A percentile compares a stretch with the other conserved stretches of the same genome.
Conservation (phyloP, 768 basidiomycete species). For the Boletus insuetus region DNA sequence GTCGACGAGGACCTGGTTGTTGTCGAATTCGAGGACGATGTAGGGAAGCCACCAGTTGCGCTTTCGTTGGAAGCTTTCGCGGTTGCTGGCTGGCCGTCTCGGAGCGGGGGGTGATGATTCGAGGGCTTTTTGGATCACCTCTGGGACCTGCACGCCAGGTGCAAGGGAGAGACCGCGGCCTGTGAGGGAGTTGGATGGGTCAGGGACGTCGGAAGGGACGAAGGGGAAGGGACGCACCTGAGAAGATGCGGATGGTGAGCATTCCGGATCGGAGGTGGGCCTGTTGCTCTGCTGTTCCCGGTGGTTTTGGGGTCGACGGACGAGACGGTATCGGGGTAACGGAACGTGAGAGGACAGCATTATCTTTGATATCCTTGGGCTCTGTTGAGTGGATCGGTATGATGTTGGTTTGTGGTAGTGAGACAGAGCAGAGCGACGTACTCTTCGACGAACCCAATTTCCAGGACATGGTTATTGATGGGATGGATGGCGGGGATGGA, state of each 20-base stretch:
- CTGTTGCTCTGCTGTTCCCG: conserved; percentile 43
- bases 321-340: conserved; percentile 80
- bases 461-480: conserved; percentile 50
- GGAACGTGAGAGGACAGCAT: conserved; percentile 70
- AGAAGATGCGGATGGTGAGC: conserved; percentile 95
- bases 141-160: conserved; percentile 75
- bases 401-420: neutral
- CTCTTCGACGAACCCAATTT: conserved; percentile 45
- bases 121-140: conserved; percentile 80
- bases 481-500: neutral
- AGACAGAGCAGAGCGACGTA: conserved; percentile 2
- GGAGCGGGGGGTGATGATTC: conserved; percentile 54
- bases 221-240: conserved; percentile 49
- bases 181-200: conserved; percentile 15
- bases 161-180: conserved; percentile 83
- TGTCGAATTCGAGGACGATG: conserved; percentile 96
- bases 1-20: conserved; percentile 96
- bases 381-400: conserved; percentile 38
- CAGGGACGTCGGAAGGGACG: conserved; percentile 9
- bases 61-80: conserved; percentile 90
- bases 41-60: conserved; percentile 96
- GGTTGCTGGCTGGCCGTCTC: conserved; percentile 63
- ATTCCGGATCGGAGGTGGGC: conserved; percentile 79
- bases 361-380: conserved; percentile 68
- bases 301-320: conserved; percentile 71